Conservation (phyloP, 495 filamentous ascomycete species). For the Neurospora terricola region DNA sequence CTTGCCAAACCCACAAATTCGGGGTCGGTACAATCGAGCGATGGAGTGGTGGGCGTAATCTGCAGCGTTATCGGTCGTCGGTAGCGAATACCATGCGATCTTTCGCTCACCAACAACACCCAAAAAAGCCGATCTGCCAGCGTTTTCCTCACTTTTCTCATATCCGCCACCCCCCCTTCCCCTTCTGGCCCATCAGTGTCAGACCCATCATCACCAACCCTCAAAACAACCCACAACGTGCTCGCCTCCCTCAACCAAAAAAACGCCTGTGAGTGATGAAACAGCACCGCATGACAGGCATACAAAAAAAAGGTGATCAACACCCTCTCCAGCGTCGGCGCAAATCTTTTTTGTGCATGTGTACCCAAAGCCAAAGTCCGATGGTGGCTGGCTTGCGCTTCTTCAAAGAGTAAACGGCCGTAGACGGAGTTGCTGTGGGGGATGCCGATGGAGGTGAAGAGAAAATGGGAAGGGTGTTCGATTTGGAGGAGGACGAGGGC, state of each 20-base stretch:
- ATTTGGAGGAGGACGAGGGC: constrained; percentile 28
- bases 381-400: constrained; percentile 15
- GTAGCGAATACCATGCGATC: constrained; percentile 65
- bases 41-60: constrained; percentile 25
- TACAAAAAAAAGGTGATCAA: constrained; percentile 65
- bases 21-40: constrained; percentile 29
- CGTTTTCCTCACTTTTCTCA: background rate
- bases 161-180: constrained; percentile 9
- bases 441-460: constrained; percentile 1
- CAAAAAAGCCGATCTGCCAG: constrained; percentile 43
- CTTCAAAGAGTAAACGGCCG: constrained; percentile 21
- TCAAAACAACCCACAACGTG: constrained; percentile 38
- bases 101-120: constrained; percentile 53
- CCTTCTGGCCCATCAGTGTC: constrained; percentile 13
- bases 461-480: constrained; percentile 14
- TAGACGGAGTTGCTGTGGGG: constrained; percentile 16
- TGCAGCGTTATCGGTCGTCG: constrained; percentile 55
- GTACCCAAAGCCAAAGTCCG: constrained; percentile 1
- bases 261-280: constrained; percentile 51
- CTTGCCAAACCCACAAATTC: constrained; percentile 49
- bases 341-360: constrained; percentile 3
- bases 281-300: constrained; percentile 56
- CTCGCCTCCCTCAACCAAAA: constrained; percentile 53
- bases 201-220: constrained; percentile 11
- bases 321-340: constrained; percentile 47